These are phyloP conservation scores for Ogataea degrootiae DNA, from an alignment of 805 yeast species.

Conservation along the genomic window DNA sequence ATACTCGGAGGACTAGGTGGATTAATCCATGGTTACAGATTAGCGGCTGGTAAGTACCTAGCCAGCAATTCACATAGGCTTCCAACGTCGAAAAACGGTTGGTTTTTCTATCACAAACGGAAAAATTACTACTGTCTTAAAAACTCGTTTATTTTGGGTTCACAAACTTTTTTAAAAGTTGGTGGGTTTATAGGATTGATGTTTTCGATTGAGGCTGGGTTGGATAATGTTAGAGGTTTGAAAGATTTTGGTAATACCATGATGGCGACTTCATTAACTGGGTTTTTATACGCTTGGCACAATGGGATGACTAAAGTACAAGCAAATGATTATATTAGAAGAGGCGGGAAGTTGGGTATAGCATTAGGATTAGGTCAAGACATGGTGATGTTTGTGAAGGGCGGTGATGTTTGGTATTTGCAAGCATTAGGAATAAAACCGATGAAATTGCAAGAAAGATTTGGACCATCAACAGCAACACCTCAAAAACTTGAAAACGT, in stretches of 20 bases:
- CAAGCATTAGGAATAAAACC: slow-evolving; percentile 27
- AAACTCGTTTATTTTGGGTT: slow-evolving; percentile 47
- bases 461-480: background rate
- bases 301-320: slow-evolving; percentile 41
- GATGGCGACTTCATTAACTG: slow-evolving; percentile 49
- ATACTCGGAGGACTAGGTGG: slow-evolving; percentile 50
- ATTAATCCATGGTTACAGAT: slow-evolving; percentile 51
- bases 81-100: slow-evolving; percentile 73
- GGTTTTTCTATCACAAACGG: slow-evolving; percentile 85
- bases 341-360: slow-evolving; percentile 57
- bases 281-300: slow-evolving; percentile 45
- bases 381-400: slow-evolving; percentile 48
- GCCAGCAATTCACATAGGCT: slow-evolving; percentile 81
- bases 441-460: slow-evolving; percentile 18
- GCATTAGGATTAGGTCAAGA: slow-evolving; percentile 66
- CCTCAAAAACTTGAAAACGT: no score
- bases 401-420: slow-evolving; percentile 65
- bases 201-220: slow-evolving; percentile 56
- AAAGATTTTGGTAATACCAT: slow-evolving; percentile 58
- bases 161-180: slow-evolving; percentile 37
- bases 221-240: slow-evolving; percentile 50
- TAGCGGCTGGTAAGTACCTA: slow-evolving; percentile 53
- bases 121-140: slow-evolving; percentile 70
- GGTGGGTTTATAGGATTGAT: slow-evolving; percentile 42
- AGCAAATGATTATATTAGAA: slow-evolving; percentile 36